Base-by-base conservation (phyloP, 495 filamentous ascomycete genomes). In the Xylaria sp. region DNA sequence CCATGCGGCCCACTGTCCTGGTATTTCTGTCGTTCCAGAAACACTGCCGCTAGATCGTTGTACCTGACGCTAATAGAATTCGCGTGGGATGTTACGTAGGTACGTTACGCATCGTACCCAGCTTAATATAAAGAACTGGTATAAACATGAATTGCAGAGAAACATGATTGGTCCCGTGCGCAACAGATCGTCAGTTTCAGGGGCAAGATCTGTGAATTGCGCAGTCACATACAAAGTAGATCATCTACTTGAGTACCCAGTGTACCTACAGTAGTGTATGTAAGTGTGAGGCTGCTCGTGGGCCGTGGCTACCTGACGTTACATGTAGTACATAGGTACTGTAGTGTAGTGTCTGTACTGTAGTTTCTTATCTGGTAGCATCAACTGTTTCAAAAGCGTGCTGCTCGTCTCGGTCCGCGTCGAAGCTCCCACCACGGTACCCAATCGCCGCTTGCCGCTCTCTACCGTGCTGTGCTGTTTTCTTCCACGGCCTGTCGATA, bases 1-100 rank as follows among this genome's bases (percentile, higher is more conserved):
- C 37, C 57, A 59, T 59, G 33, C 33, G 33, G 57, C 57, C 57
- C 57, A 58, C 55, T 35, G 33, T 35, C 55, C 55, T 35, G 5
- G 21, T n/a, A 33, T 3, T 31, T 31, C 31, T 19, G 11, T 24
- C 46, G 50, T 24, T 8, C 26, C 11, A 53, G 50, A 53, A 53
- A 53, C 50, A 53, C 50, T 3, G 50, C 12, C 50, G 24, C 50
- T 53, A 11, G 46, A 24, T 9, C 21, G 46, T 26, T 55, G 26
- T 55, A 55, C 52, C 52, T 55, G 52, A 31, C 52, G 31, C 52
- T 55, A 29, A 29, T 31, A 55, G 26, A 31, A 55, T 55, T 55
- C 52, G 26, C 19, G 52, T 31, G 26, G 24, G 12, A 55, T 31
- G 52, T 55, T 55, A 55, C 24, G 52, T 55, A 29, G 24, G 3